Conservation (phyloP, 2,329 filamentous ascomycete genomes). For the Aspergillus floridensis region DNA sequence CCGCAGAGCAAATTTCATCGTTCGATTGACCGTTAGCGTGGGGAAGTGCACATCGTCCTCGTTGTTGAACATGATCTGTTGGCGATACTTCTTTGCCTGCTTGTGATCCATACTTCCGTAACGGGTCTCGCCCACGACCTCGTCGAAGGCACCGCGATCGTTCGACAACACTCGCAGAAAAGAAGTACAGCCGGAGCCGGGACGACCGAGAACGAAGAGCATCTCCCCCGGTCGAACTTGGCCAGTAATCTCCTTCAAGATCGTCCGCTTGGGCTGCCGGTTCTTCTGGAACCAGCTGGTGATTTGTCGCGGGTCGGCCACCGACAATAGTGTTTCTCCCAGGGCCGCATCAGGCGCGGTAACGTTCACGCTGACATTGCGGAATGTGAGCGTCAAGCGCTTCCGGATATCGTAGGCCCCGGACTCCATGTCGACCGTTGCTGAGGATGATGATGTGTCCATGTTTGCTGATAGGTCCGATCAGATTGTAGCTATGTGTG, state of each 20-base stretch:
- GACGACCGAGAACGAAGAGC: slow-evolving; percentile 63
- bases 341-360: slow-evolving; percentile 37
- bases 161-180: slow-evolving; percentile 69
- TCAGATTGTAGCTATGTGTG: neutral
- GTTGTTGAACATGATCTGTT: slow-evolving; percentile 65
- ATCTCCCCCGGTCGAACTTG: slow-evolving; percentile 46
- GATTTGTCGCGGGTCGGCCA: slow-evolving; percentile 32
- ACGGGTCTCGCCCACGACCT: slow-evolving; percentile 52
- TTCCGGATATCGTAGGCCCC: slow-evolving; percentile 25
- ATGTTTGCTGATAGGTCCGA: slow-evolving; percentile 12
- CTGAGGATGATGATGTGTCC: slow-evolving; percentile 30
- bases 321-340: slow-evolving; percentile 35
- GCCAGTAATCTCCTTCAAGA: slow-evolving; percentile 39
- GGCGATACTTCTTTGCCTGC: slow-evolving; percentile 42
- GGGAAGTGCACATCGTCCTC: slow-evolving; percentile 75
- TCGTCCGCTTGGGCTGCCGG: slow-evolving; percentile 34
- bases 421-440: slow-evolving; percentile 27
- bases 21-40: slow-evolving; percentile 70
- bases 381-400: slow-evolving; percentile 37
- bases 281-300: slow-evolving; percentile 19
- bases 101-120: slow-evolving; percentile 55
- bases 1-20: slow-evolving; percentile 67
- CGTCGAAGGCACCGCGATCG: slow-evolving; percentile 57
- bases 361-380: slow-evolving; percentile 34
- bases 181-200: slow-evolving; percentile 68